A percentile compares a stretch with the other conserved stretches of the same genome.
These are phyloP conservation scores for Pseudopyricularia cyperi DNA, from an alignment of 2,329 filamentous ascomycete species.

Conservation along the genomic window DNA sequence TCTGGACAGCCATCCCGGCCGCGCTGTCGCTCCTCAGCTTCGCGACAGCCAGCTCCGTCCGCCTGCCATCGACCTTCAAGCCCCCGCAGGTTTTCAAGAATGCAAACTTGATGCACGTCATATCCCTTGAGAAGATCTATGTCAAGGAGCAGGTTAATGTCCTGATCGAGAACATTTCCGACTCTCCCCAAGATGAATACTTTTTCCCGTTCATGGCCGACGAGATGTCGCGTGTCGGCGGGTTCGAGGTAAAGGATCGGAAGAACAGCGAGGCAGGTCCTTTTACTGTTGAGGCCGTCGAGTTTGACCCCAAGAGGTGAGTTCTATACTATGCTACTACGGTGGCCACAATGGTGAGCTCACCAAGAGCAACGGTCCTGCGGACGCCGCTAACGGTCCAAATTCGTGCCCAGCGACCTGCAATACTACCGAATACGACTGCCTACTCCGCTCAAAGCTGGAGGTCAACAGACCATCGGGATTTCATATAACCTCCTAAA, in stretches of 20 bases:
- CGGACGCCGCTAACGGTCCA: conserved; percentile 5
- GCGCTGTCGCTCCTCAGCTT: conserved; percentile 41
- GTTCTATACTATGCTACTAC: conserved; percentile 5
- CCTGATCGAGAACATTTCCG: conserved; percentile 78
- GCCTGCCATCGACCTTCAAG: conserved; percentile 55
- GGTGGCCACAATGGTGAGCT: background rate
- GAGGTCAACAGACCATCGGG: conserved; percentile 69
- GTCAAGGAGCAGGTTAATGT: conserved; percentile 85
- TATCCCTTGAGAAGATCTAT: conserved; percentile 89
- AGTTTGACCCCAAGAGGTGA: conserved; percentile 47
- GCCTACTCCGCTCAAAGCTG: conserved; percentile 60
- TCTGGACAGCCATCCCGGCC: conserved; percentile 39
- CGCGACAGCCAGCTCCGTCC: conserved; percentile 22
- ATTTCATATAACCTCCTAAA: conserved; percentile 76
- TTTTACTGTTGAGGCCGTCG: conserved; percentile 58
- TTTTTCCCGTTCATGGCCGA: conserved; percentile 74
- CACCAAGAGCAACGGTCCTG: background rate
- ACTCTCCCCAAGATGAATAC: conserved; percentile 74
- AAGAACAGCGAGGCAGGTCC: conserved; percentile 56
- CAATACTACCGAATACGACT: conserved; percentile 81
- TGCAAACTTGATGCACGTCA: conserved; percentile 74
- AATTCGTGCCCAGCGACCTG: conserved; percentile 35
- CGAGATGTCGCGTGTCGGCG: conserved; percentile 65
- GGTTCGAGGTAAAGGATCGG: conserved; percentile 84
- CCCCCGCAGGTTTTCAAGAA: conserved; percentile 91